Evolutionary conservation across 441 rosid species (phyloP), one percentile per base, ranked within the genome.

Genomic region (Pelargonium australe): DNA sequence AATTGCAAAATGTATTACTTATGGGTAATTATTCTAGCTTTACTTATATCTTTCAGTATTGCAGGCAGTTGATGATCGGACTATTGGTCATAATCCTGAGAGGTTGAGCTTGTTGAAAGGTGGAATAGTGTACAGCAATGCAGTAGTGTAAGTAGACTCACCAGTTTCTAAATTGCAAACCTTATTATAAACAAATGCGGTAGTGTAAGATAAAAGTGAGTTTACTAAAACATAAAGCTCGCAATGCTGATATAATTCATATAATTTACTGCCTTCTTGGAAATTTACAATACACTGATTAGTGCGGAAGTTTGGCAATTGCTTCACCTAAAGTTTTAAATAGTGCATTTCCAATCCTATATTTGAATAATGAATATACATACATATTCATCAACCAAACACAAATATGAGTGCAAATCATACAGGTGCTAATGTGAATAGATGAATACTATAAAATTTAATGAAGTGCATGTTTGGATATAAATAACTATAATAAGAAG

Each of bases 51-150:
- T 69, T 16, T 64, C 63, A 34, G 68, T 17, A 28, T 81, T 73
- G 28, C 82, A 83, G 89, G 89, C 89, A 55, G 68, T 83, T 57
- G 89, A 83, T 72, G 89, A 85, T 74, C 82, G 87, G 72, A 85
- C 87, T 40, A 75, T 85, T 70, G 87, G 87, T 68, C 87, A 83
- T 68, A 85, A 85, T 79, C 89, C 89, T 65, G 87, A 85, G 75
- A 83, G 87, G 70, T 69, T 85, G 75, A 81, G 89, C 77, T 77
- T 85, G 74, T 68, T 85, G 81, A 83, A 85, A 78, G 87, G 87
- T 65, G 87, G 89, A 75, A 77, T 85, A 12, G 85, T 83, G 53
- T 85, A 85, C 73, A 82, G 87, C 84, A 85, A 85, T 76, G 84
- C 84, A 53, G 79, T 80, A 19, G 78, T 80, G 85, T 85, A 77